Percentiles rank a stretch among this genome's conserved stretches.
Conservation (phyloP, 2,329 filamentous ascomycete species). For the Pezicula neosporulosa region DNA sequence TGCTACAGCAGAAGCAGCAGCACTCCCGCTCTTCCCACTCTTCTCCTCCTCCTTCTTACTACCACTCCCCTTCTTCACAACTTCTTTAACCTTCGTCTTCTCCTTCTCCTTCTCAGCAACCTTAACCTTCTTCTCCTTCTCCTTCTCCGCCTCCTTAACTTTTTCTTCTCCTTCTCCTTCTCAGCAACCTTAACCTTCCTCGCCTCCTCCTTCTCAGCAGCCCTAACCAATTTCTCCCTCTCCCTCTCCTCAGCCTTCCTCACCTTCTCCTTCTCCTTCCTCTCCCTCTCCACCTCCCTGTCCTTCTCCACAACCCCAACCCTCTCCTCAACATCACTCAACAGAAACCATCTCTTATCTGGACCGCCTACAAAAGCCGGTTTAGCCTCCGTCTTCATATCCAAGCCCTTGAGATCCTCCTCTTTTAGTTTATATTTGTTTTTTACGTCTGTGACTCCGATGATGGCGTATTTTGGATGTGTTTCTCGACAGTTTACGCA, state of each 20-base stretch:
- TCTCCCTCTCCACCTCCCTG: background rate
- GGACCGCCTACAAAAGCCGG: conserved; percentile 7
- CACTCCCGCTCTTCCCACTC: background rate
- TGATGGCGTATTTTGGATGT: background rate
- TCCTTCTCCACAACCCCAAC: conserved; percentile 1
- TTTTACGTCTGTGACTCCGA: conserved; percentile 5
- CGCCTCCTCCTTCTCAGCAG: background rate
- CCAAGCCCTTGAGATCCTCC: conserved; percentile 3
- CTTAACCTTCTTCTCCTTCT: background rate
- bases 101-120: background rate
- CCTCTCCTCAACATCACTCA: conserved; percentile 4
- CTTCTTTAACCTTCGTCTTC: no score
- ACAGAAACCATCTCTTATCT: conserved; percentile 9
- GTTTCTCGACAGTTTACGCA: conserved; percentile 7
- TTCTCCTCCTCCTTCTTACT: background rate
- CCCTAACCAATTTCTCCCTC: background rate
- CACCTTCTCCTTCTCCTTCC: conserved; percentile 5
- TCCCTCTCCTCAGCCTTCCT: conserved; percentile 3
- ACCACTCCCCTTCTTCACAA: background rate
- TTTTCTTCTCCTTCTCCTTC: background rate
- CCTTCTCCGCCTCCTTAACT: background rate
- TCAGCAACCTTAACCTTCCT: no score
- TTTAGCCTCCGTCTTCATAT: conserved; percentile 4
- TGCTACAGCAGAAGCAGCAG: no score
- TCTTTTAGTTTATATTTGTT: conserved; percentile 7